Base-by-base conservation (phyloP, 768 basidiomycete species). In the Tremella fuciformis region DNA sequence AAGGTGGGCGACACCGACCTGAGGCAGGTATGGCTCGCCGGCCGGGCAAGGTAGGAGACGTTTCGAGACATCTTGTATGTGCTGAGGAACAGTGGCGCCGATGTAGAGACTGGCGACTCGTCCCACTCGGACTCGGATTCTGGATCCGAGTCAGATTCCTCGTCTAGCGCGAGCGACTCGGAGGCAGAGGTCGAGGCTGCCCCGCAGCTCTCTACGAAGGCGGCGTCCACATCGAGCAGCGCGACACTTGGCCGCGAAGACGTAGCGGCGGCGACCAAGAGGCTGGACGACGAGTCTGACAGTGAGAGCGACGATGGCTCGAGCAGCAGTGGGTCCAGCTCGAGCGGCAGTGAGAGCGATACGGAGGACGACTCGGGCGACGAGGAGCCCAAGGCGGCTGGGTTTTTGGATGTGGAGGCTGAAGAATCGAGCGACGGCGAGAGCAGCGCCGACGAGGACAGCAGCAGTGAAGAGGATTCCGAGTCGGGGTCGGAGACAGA, bases 351-450 rank as follows among this genome's bases (percentile, higher is more conserved):
- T 50, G 49, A 22, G 19, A 25, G 34, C 41, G 55, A 60, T n/a
- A 59, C 56, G 39, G 50, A 58, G 25, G 50, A 47, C 3, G 53
- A 58, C 22, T 51, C 53, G 34, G 53, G 46, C 15, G 62, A 34
- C 26, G 56, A 60, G 48, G 53, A 51, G 34, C 55, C n/a, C 50
- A 61, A 41, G 18, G 54, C 50, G 41, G 57, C 37, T 25, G 59
- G 38, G 22, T 62, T 63, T 63, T 53, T 61, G 55, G 66, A 68
- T 62, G 54, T 60, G 7, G 64, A 67, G 40, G 57, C 57, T 34
- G 64, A 64, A 16, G 63, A 53, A 8, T 62, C 53, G 9, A 51
- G 41, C 29, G 26, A 39, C n/a, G 29, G 44, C 42, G 53, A 55
- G 22, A 25, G 37, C 9, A 60, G 59, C 49, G 53, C 44, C 13